These are phyloP conservation scores for Kurtzmaniella quercitrusa DNA, from an alignment of 1,139 yeast species.

Conservation along the genomic window DNA sequence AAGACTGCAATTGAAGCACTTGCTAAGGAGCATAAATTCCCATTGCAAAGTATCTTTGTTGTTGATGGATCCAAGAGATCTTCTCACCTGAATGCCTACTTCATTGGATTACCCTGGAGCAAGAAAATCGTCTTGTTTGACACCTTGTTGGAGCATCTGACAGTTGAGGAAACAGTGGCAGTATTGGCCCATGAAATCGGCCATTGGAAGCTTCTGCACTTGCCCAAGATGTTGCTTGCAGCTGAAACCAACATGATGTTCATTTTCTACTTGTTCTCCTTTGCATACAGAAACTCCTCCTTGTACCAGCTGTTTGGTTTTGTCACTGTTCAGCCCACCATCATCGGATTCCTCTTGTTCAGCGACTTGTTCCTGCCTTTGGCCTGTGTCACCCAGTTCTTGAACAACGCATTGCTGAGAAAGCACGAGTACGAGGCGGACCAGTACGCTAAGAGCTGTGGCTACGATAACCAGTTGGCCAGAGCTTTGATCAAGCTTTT, in stretches of 20 bases:
- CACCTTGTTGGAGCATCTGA: conserved; percentile 77
- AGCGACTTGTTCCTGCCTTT: conserved; percentile 74
- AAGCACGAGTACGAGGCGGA: conserved; percentile 93
- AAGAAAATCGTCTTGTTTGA: conserved; percentile 92
- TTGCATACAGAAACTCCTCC: conserved; percentile 73
- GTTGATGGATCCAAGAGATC: conserved; percentile 95
- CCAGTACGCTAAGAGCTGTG: conserved; percentile 70
- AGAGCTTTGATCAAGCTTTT: conserved; percentile 71
- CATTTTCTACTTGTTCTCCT: conserved; percentile 69
- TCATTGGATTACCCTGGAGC: conserved; percentile 93
- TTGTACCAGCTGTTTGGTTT: conserved; percentile 81
- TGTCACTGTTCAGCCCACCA: conserved; percentile 54
- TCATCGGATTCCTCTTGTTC: conserved; percentile 77
- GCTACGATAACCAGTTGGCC: conserved; percentile 65
- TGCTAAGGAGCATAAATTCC: conserved; percentile 75
- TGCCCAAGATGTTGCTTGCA: conserved; percentile 62
- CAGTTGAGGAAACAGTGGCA: conserved; percentile 81
- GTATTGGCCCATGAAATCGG: conserved; percentile 97
- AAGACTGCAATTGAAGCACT: conserved; percentile 75
- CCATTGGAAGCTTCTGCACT: conserved; percentile 91
- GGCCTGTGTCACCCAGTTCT: conserved; percentile 63
- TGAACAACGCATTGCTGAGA: conserved; percentile 69
- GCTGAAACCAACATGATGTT: conserved; percentile 62
- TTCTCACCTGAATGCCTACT: conserved; percentile 93
- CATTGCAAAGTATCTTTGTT: conserved; percentile 77